Evolutionary conservation across 768 basidiomycete species (phyloP), one percentile per base, ranked within the genome.

Genomic region (Panaeolus papilionaceus): DNA sequence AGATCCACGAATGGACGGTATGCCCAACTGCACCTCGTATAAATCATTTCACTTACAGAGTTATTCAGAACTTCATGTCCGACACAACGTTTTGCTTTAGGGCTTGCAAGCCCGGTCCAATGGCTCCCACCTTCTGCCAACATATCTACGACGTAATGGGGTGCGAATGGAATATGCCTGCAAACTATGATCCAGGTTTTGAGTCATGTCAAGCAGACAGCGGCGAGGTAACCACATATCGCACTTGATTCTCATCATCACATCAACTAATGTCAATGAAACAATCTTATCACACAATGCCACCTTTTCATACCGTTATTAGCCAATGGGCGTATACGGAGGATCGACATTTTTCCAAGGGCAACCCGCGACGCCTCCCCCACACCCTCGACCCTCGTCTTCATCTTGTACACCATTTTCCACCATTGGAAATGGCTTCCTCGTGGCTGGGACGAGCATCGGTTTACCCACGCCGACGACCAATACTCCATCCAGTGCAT

Each of bases 301-400:
- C 42, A 42, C 23, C 18, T 64, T 64, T 47, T 64, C 9, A 23
- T 33, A n/a, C 12, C 14, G 38, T 4, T 64, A 16, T 58, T 61
- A 87, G 85, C 86, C 88, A 3, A 88, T 89, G 87, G 90, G 89
- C 37, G 83, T 91, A n/a, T 90, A 91, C 71, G 87, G 87, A 39
- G 76, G 80, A 18, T 91, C 89, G 14, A 90, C 89, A 0, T 92
- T 87, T 80, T 76, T 83, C 73, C 92, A 93, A 80, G 89, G 89
- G 42, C 76, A 88, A 38, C 81, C 84, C 0, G 75, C 68, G 0
- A 91, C 87, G 1, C 89, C 91, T 14, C 45, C 81, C 7, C 80
- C 88, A 1, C 88, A 90, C 71, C 84, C 88, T 3, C 79, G 78
- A 1, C 90, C 88, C 0, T 71, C 86, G 4, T 88, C 89, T 2